Base-by-base conservation (phyloP, 2,329 filamentous ascomycete species). In the Ceratocystis diversiconidia region DNA sequence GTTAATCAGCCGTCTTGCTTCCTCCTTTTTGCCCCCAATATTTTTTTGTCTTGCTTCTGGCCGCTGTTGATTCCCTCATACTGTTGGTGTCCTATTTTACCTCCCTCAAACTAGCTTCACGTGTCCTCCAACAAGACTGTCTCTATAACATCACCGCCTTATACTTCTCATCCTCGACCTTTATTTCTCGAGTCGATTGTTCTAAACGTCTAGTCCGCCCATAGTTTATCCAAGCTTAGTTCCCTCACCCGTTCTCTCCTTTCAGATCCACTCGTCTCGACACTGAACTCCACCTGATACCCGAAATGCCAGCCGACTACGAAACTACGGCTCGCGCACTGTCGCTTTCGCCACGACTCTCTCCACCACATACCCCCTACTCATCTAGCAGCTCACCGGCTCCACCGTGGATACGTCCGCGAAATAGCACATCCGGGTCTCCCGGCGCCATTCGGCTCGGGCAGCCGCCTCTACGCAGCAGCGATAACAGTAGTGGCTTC, bases 221-320 rank as follows among this genome's bases (percentile, higher is more conserved):
- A 62, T 19, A 6, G 5, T 25, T n/a, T 5, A 61, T 61, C 55
- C 55, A 36, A 60, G 55, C 55, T 30, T 8, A 17, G 28, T 22
- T 17, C 17, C 25, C 17, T 19, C n/a, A 8, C 12, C 52, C 5
- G 2, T 17, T 28, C 50, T 25, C 43, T 22, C 32, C 43, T 52
- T 28, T 25, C 15, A 52, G 48, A 25, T 52, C 48, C 48, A 52
- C 19, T 52, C 36, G 36, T 52, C 48, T 28, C 48, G 48, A 52
- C 48, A 52, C 36, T 15, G 36, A 28, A 12, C 48, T n/a, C 48
- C 8, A 28, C 48, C 8, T 5, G 36, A 15, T 41, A 25, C 48
- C 10, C 48, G 48, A 52, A 52, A 83, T 83, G 80, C 78, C 80
- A 43, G 77, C 77, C 70, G 78, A 82, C 74, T 79, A 80, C 73